Base-by-base conservation (phyloP, 306 rosid genomes). In the Pyrus betulifolia region DNA sequence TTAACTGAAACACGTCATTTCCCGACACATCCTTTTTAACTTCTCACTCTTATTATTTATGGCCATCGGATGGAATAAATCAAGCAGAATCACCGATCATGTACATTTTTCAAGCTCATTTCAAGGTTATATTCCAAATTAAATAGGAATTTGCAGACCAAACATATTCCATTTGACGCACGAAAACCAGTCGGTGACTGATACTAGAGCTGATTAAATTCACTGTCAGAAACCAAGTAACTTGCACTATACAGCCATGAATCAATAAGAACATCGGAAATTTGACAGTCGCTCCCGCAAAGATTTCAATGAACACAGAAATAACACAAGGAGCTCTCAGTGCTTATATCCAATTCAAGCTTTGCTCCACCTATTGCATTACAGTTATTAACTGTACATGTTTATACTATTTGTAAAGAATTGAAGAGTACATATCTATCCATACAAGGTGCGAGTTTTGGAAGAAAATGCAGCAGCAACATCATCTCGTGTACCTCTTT, bases 301-400 rank as follows among this genome's bases (percentile, higher is more conserved):
- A 35, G 3, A 66, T 35, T 8, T 66, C 10, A 35, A 66, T 35
- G 70, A 33, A 35, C 49, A 7, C 35, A 27, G 65, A 25, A 60
- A 31, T 12, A 64, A 64, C 35, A 31, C 42, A 23, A 46, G 68
- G 28, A 46, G 62, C 78, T 62, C 44, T 25, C 63, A 15, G 11
- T 28, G 5, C 23, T 23, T 8, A 60, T 2, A 42, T 60, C 45
- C 31, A 31, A 40, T 74, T 54, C 21, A 74, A 5, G n/a, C 28
- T 45, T 19, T 31, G 46, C 4, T 31, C 69, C 59, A 23, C 51
- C 51, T 4, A 45, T 9, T 74, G 78, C 61, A 74, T 75, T 42
- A 12, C 38, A 70, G 25, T 70, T 25, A 70, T 46, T 10, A 61
- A 35, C 74, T 38, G 74, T 57, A 69, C 74, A 77, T 23, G 71